Base-by-base conservation (phyloP, 1,284 basidiomycete genomes). In the Ustilago xerochloae region DNA sequence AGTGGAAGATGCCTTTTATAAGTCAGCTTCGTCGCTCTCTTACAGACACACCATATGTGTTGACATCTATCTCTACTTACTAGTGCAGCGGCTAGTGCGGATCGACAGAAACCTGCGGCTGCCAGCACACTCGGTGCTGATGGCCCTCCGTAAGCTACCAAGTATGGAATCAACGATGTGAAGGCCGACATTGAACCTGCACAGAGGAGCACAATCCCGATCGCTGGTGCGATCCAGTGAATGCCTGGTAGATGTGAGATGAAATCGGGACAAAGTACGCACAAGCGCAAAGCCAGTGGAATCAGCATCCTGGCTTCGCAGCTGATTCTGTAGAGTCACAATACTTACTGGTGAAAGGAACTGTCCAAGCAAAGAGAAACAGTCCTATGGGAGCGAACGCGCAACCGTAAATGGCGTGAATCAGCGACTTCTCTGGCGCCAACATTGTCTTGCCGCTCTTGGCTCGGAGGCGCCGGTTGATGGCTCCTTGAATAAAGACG, bases 101-200 rank as follows among this genome's bases (percentile, higher is more conserved):
- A 68, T 7, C 70, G 64, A 51, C 60, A 67, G 43, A 73, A 66
- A 9, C 64, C 62, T 24, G 70, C 63, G 10, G 64, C 64, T 7
- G 70, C 70, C 29, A 73, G 28, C n/a, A 67, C 60, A 29, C 64
- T 63, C 0, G 70, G 70, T 16, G 70, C 70, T 13, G 60, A 67
- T 18, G 70, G 41, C 0, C 70, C 70, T 47, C 63, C 70, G 20
- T 73, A 73, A 0, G 59, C 63, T 3, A 69, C 70, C 50, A 73
- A 32, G 43, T 73, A 73, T 4, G 70, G 65, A 18, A 73, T 73
- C 52, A 73, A 43, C 15, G 58, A 58, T 2, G 70, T 68, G 47
- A 73, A 73, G 3, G 57, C 64, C 13, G 61, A 62, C 61, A 67
- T 69, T 12, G 70, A 68, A 2, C 70, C 70, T 8, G 66, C 59